These are phyloP conservation scores for Aspergillus sergii DNA, from an alignment of 2,329 filamentous ascomycete genomes.

Conservation along the genomic window DNA sequence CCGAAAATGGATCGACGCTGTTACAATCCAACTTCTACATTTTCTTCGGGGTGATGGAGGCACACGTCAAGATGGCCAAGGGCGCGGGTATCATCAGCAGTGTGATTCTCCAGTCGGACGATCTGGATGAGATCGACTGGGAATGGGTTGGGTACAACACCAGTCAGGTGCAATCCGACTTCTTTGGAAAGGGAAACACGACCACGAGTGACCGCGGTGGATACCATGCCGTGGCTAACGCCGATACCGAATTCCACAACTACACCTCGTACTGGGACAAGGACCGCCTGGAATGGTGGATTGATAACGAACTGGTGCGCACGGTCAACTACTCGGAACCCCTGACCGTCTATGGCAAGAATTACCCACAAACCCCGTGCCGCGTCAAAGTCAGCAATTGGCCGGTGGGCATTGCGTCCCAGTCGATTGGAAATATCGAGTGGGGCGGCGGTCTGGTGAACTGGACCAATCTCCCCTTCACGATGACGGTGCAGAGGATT, in stretches of 20 bases:
- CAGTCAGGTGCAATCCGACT: not conserved
- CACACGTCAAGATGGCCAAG: not conserved
- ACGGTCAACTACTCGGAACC: conserved; percentile 6
- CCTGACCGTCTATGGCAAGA: not conserved
- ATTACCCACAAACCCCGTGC: not conserved
- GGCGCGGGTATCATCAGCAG: not conserved
- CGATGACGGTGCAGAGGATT: not conserved
- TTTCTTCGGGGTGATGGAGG: not conserved
- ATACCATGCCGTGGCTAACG: not conserved
- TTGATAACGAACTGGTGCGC: not conserved
- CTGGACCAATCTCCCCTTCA: not conserved
- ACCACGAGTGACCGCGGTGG: not conserved
- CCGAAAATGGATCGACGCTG: not conserved
- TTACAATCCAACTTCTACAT: not conserved
- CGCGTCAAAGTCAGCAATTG: not conserved
- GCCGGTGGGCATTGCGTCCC: not conserved
- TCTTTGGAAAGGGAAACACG: not conserved
- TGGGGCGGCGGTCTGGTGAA: conserved; percentile 7
- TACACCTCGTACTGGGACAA: conserved; percentile 5
- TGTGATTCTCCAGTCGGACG: not conserved
- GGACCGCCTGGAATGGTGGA: conserved; percentile 10
- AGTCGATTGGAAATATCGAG: conserved; percentile 3
- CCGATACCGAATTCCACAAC: conserved; percentile 8
- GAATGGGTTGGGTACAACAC: not conserved
- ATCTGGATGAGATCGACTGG: not conserved